Evolutionary conservation across 768 basidiomycete genomes (phyloP), one percentile per base, ranked within the genome.

Genomic region (Chalciporus chontae): DNA sequence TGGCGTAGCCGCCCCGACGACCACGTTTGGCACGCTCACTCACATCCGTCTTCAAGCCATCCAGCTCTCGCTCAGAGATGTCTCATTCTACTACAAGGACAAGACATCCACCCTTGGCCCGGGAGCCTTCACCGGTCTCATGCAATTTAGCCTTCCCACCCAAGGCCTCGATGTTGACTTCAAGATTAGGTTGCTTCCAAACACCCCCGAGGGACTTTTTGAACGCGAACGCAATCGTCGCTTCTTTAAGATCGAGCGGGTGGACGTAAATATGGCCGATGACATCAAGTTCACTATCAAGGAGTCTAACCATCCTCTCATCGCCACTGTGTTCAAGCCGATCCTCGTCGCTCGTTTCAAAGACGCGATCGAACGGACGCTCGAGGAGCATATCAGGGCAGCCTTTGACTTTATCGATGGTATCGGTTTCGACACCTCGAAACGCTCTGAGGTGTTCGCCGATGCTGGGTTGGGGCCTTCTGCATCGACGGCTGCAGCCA

Each of bases 71-170:
- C 75, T 88, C 40, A 69, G 74, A 51, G 80, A 88, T 27, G 77
- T 89, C 0, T 87, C 86, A 0, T 89, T 89, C 71, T 88, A 77
- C 66, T 88, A 85, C 66, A 76, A 75, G 32, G 85, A 89, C 66
- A 81, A 84, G 58, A 69, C 65, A 2, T 70, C 79, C 4, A 67
- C 72, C 4, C 49, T 85, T 38, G 75, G 78, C 0, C 83, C 83
- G 0, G 68, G 66, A 43, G 77, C 83, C 44, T 80, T 79, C 63
- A 81, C 76, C 1, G 87, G 87, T 0, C 71, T 87, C 29, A 69
- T 87, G 40, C 78, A 74, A 34, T 74, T 88, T 48, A 75, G 69
- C 10, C 74, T 89, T 8, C 86, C 87, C 0, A 74, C 77, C 3
- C 77, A 85, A 51, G 87, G 85, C 26, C 66, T 89, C 56, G 82